Evolutionary conservation across 2,329 filamentous ascomycete genomes (phyloP), one percentile per base, ranked within the genome.

Genomic region (Fusarium sterilihyphosum): DNA sequence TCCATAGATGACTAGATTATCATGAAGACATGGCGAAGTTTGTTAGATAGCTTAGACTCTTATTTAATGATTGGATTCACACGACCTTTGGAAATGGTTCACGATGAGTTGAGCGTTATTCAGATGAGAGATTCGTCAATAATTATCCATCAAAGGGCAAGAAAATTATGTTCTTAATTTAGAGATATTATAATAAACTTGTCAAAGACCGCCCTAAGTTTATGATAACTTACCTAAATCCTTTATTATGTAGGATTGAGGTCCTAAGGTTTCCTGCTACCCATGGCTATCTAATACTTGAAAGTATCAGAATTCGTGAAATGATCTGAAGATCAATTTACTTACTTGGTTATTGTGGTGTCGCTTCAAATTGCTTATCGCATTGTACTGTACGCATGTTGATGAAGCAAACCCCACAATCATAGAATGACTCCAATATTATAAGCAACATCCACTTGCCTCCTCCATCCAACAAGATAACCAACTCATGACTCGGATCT

Each of bases 71-170:
- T 37, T n/a, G 35, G 46, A 40, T 52, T 37, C 33, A 52, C 9
- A 14, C 26, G 20, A 1, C 10, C 18, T 20, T 67, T 10, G 4
- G 10, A 9, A 10, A 13, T 22, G 31, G 9, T 14, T 20, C 14
- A 35, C 6, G 29, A 24, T 35, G 49, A 11, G 31, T 4, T 52
- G 22, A 35, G 49, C 22, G 31, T 52, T 4, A 2, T 35, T 14
- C 11, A 7, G 22, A 35, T 18, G 3, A 14, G 29, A 52, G 29
- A 14, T 11, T 14, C 8, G 8, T 2, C 49, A 35, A 8, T 10
- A 1, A 18, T 10, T 0, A 33, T 20, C 0, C 8, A 1, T 52
- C 11, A 2, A 6, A 17, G 22, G 7, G 4, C 17, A 35, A 14
- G 6, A 7, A 14, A 20, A 18, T 10, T 35, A 0, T 24, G 2